Conservation (phyloP, 2,329 filamentous ascomycete genomes). For the Colletotrichum chlorophyti region DNA sequence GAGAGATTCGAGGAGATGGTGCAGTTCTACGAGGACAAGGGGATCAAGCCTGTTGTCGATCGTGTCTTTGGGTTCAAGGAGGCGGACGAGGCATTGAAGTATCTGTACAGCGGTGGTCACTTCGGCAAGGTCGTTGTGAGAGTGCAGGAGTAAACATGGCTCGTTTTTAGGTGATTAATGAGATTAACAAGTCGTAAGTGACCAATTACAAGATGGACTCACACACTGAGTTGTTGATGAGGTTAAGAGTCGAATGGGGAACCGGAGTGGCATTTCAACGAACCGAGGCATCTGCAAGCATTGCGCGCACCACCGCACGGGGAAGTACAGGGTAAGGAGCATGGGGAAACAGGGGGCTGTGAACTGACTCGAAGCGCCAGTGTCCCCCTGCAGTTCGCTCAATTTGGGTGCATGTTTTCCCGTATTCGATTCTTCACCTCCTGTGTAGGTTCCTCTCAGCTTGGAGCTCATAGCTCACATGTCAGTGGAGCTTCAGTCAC, state of each 20-base stretch:
- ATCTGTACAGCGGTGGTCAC: constrained; percentile 58
- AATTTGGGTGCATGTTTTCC: background rate
- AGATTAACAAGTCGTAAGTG: background rate
- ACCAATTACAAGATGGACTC: background rate
- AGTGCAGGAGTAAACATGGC: constrained; percentile 36
- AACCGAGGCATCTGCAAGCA: constrained; percentile 16
- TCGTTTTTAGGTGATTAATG: background rate
- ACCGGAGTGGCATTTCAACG: background rate
- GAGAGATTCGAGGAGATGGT: constrained; percentile 62
- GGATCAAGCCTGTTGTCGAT: constrained; percentile 56
- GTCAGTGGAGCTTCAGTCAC: background rate
- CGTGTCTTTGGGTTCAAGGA: constrained; percentile 54
- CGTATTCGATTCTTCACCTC: background rate
- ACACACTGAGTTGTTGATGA: background rate
- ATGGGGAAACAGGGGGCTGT: background rate
- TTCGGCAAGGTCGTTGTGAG: constrained; percentile 65
- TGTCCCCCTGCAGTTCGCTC: background rate
- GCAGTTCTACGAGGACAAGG: constrained; percentile 49
- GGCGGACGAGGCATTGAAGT: constrained; percentile 56
- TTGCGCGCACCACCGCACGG: background rate
- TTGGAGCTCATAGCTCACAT: background rate
- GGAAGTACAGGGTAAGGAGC: background rate
- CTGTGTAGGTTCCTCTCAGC: background rate
- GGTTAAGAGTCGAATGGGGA: background rate
- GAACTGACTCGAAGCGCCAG: constrained; percentile 1